These are phyloP conservation scores for Amphichorda felina DNA, from an alignment of 2,329 filamentous ascomycete genomes.

Conservation along the genomic window DNA sequence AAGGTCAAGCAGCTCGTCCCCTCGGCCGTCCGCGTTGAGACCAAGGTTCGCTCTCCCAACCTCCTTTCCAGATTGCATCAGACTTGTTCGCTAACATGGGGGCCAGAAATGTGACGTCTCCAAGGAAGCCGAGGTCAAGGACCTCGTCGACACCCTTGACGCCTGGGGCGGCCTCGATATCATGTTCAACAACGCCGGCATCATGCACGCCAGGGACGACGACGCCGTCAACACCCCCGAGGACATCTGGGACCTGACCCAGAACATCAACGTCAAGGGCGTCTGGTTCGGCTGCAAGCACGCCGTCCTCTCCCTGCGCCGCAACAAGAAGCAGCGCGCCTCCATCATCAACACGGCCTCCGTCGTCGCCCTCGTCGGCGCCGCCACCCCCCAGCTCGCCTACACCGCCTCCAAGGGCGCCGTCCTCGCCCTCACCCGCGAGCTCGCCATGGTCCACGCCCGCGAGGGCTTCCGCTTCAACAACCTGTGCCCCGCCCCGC, in stretches of 20 bases:
- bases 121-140: constrained; percentile 68
- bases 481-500: constrained; percentile 74
- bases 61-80: background rate
- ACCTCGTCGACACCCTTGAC: constrained; percentile 64
- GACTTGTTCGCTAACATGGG: background rate
- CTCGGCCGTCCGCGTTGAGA: constrained; percentile 46
- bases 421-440: constrained; percentile 78
- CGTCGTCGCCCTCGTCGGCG: constrained; percentile 77
- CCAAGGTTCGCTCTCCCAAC: constrained; percentile 24
- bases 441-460: constrained; percentile 85
- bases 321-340: constrained; percentile 64
- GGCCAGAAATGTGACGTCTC: constrained; percentile 57
- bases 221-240: constrained; percentile 77
- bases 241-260: constrained; percentile 87
- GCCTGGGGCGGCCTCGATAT: constrained; percentile 80
- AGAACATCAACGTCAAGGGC: constrained; percentile 92
- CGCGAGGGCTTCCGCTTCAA: constrained; percentile 86
- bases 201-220: constrained; percentile 80
- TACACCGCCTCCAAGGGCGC: constrained; percentile 94
- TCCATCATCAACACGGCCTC: constrained; percentile 90
- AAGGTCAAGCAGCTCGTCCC: constrained; percentile 68
- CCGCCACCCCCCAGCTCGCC: constrained; percentile 78
- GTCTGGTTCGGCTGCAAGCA: constrained; percentile 97
- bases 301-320: constrained; percentile 69
- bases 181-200: constrained; percentile 96